These are phyloP conservation scores for Hippophae rhamnoides DNA, from an alignment of 306 rosid species.

Conservation along the genomic window DNA sequence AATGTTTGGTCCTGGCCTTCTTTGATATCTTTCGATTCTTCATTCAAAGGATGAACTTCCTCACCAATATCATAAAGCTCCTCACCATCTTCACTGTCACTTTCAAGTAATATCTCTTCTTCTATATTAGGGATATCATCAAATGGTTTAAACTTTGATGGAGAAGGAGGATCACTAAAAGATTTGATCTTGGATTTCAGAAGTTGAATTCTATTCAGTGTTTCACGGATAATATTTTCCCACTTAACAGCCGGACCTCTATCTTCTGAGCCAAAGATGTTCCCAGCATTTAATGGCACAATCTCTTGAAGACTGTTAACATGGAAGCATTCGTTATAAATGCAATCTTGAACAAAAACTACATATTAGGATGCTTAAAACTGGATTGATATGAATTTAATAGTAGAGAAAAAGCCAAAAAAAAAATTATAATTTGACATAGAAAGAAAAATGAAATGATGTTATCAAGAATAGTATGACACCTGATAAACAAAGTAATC, in stretches of 20 bases:
- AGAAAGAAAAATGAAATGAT: neutral
- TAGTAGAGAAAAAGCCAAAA: conserved; percentile 3
- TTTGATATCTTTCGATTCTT: conserved; percentile 31
- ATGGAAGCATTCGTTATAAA: conserved; percentile 15
- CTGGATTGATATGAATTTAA: neutral
- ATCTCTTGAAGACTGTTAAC: conserved; percentile 86
- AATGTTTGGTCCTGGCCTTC: conserved; percentile 15
- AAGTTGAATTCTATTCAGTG: conserved; percentile 56
- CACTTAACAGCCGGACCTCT: conserved; percentile 67
- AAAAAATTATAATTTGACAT: neutral
- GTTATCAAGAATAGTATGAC: conserved; percentile 2
- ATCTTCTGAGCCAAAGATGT: conserved; percentile 78
- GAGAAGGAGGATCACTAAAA: conserved; percentile 90
- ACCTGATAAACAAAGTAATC: conserved; percentile 1
- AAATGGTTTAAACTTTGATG: conserved; percentile 68
- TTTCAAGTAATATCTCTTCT: conserved; percentile 61
- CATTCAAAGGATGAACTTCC: conserved; percentile 68
- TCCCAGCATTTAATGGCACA: conserved; percentile 85
- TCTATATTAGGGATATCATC: conserved; percentile 52
- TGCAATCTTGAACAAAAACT: conserved; percentile 2
- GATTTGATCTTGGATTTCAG: conserved; percentile 45
- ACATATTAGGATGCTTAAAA: conserved; percentile 10
- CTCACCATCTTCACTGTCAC: conserved; percentile 75
- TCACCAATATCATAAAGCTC: conserved; percentile 61
- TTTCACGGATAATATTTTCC: conserved; percentile 68